A percentile compares a stretch with the other conserved stretches of the same genome.
phyloP scores from a whole-genome alignment of 352 stramenopile species.

The Pythium myriotylum region DNA sequence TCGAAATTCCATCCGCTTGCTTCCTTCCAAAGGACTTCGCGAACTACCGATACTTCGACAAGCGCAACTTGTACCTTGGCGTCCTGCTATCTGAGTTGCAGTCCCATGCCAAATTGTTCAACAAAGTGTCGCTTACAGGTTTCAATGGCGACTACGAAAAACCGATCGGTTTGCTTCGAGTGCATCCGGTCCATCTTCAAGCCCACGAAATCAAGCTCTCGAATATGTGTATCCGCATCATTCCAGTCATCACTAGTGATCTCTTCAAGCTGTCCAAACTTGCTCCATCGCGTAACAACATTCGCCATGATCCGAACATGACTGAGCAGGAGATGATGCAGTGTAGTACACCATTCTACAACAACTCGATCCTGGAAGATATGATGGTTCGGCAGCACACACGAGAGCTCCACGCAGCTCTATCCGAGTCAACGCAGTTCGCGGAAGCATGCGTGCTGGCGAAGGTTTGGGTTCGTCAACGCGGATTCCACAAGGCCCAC shows the following conservation, averaged over 20 bases:
- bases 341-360: conserved; percentile 87
- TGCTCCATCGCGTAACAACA: conserved; percentile 80
- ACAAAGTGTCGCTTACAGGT: conserved; percentile 56
- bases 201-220: conserved; percentile 54
- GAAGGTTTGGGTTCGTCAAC: conserved; percentile 90
- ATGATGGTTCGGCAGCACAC: conserved; percentile 86
- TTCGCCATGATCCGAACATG: conserved; percentile 77
- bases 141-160: conserved; percentile 85
- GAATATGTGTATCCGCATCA: conserved; percentile 64
- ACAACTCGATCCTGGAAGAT: conserved; percentile 91
- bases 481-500: conserved; percentile 65
- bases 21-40: conserved; percentile 89
- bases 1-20: conserved; percentile 81
- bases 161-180: conserved; percentile 63
- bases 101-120: conserved; percentile 39
- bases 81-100: conserved; percentile 70
- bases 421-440: conserved; percentile 71
- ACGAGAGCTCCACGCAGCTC: conserved; percentile 68
- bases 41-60: conserved; percentile 91
- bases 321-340: conserved; percentile 69
- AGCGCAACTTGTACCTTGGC: conserved; percentile 85
- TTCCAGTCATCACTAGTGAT: conserved; percentile 68
- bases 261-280: conserved; percentile 87
- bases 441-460: conserved; percentile 76
- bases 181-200: conserved; percentile 40